Evolutionary conservation across 768 basidiomycete genomes (phyloP).

Genomic region (Termitomyces sp.): DNA sequence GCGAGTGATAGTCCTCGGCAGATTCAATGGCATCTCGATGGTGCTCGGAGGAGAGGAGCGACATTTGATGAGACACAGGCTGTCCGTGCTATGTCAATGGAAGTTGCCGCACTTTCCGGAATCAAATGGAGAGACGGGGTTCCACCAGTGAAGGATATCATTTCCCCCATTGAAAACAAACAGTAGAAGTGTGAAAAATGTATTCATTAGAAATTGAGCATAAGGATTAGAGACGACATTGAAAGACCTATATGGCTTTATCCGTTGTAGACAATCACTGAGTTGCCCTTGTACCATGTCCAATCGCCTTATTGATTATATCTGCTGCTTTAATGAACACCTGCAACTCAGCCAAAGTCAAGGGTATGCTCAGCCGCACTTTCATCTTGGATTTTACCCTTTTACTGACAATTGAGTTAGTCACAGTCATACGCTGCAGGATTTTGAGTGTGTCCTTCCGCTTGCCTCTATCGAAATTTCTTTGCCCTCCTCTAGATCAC

Average conservation of each 20-base stretch:
- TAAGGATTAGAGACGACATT: not conserved
- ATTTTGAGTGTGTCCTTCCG: slow-evolving; percentile 16
- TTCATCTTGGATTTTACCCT: slow-evolving; percentile 4
- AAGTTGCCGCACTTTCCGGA: slow-evolving; percentile 40
- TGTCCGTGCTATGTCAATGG: slow-evolving; percentile 49
- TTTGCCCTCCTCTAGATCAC: slow-evolving; percentile 16
- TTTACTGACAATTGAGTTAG: slow-evolving; percentile 8
- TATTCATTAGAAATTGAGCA: not conserved
- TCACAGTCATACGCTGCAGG: slow-evolving; percentile 15
- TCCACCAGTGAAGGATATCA: slow-evolving; percentile 34
- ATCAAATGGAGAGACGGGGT: slow-evolving; percentile 46
- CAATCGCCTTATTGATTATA: slow-evolving; percentile 5
- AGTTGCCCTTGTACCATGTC: slow-evolving; percentile 11
- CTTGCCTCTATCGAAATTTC: slow-evolving; percentile 19
- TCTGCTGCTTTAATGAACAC: slow-evolving; percentile 6
- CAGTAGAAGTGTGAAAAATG: not conserved
- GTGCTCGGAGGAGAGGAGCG: slow-evolving; percentile 51
- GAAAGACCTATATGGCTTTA: not conserved
- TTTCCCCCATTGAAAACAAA: not conserved
- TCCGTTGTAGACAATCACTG: not conserved
- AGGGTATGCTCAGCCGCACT: no score
- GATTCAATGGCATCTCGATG: slow-evolving; percentile 59
- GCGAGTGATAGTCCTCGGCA: slow-evolving; percentile 58
- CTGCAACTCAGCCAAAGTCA: slow-evolving; percentile 5
- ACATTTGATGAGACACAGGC: slow-evolving; percentile 45